These are phyloP conservation scores for Rosa chinensis DNA, from an alignment of 306 rosid species.

Conservation along the genomic window DNA sequence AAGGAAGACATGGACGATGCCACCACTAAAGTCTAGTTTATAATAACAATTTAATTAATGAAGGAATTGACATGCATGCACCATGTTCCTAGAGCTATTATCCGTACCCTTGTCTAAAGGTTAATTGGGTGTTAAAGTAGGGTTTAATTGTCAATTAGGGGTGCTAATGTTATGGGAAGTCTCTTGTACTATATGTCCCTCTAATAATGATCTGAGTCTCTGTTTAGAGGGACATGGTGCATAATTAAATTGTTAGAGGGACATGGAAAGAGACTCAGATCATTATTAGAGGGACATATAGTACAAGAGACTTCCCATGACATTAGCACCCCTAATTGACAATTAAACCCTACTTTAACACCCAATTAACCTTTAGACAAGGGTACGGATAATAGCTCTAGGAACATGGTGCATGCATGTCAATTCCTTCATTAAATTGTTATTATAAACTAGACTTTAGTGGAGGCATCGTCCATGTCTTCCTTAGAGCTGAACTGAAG, in stretches of 20 bases:
- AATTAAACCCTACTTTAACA: neutral
- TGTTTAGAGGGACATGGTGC: neutral
- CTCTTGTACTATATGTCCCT: neutral
- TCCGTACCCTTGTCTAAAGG: neutral
- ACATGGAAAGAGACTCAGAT: neutral
- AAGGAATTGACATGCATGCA: neutral
- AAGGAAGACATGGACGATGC: slow-evolving; percentile 11
- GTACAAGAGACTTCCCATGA: neutral
- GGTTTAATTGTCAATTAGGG: neutral
- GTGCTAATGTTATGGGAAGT: neutral
- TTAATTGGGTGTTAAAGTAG: neutral
- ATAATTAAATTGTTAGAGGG: too few relatives aligned
- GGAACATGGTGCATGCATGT: neutral
- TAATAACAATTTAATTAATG: neutral
- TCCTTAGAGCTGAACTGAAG: neutral
- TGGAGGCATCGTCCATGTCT: slow-evolving; percentile 5
- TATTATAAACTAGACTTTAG: slow-evolving; percentile 4
- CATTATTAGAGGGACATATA: neutral
- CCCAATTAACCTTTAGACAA: neutral
- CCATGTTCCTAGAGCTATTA: neutral
- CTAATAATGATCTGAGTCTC: neutral
- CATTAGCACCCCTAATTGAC: neutral
- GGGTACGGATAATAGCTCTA: neutral
- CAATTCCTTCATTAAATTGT: neutral
- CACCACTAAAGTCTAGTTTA: slow-evolving; percentile 3